Percentiles rank a stretch among this genome's conserved stretches.
Conservation (phyloP, 1,284 basidiomycete species). For the Tylopilus orsonianus region DNA sequence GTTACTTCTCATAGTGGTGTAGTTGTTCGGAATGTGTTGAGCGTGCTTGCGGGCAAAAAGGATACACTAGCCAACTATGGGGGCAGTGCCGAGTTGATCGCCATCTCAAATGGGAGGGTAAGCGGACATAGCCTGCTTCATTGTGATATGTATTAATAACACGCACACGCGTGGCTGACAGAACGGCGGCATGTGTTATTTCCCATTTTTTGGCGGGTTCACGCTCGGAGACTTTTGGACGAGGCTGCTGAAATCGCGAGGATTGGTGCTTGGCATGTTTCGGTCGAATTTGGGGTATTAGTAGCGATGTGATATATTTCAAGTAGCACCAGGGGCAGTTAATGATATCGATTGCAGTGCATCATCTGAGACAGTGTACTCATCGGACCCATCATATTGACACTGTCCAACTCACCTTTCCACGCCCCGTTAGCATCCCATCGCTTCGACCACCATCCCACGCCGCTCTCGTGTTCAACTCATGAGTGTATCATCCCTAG, state of each 20-base stretch:
- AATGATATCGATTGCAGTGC: constrained; percentile 4
- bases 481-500: constrained; percentile 11
- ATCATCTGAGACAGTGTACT: constrained; percentile 1
- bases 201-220: constrained; percentile 50
- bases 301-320: constrained; percentile 13
- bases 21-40: constrained; percentile 47
- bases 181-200: constrained; percentile 47
- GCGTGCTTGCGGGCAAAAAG: constrained; percentile 39
- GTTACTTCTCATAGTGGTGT: constrained; percentile 42
- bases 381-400: not conserved
- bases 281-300: constrained; percentile 30
- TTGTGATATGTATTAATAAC: not conserved
- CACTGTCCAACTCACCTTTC: constrained; percentile 12
- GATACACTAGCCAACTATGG: constrained; percentile 45
- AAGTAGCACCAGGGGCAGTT: not conserved
- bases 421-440: constrained; percentile 11
- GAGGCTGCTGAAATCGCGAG: constrained; percentile 30
- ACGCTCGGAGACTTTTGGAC: constrained; percentile 41
- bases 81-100: constrained; percentile 51
- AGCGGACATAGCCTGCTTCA: constrained; percentile 10
- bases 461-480: constrained; percentile 4
- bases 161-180: constrained; percentile 28
- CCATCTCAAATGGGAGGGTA: constrained; percentile 62
- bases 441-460: constrained; percentile 11
- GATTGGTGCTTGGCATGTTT: constrained; percentile 28